These are phyloP conservation scores for Cardamine resedifolia DNA, from an alignment of 345 rosid species.

Conservation along the genomic window DNA sequence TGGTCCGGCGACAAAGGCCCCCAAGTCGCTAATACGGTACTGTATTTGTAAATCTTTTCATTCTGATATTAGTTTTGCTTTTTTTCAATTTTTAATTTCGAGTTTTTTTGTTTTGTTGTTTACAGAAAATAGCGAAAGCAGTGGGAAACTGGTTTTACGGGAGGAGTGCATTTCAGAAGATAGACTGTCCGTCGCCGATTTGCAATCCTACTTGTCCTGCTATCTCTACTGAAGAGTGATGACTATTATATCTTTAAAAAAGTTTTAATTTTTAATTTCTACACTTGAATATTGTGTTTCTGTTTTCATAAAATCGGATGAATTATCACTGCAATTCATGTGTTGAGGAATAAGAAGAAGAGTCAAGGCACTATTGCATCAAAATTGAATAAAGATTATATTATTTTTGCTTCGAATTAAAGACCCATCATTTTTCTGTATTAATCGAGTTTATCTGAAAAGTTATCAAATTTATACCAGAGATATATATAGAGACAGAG, in stretches of 20 bases:
- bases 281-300: background rate
- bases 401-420: background rate
- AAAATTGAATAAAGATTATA: conserved; percentile 8
- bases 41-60: background rate
- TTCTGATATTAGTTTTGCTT: background rate
- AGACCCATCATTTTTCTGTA: background rate
- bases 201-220: conserved; percentile 83
- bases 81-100: background rate
- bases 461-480: background rate
- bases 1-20: conserved; percentile 73
- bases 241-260: background rate
- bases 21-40: conserved; percentile 52
- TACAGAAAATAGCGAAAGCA: conserved; percentile 72
- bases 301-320: background rate
- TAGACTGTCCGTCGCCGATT: conserved; percentile 78
- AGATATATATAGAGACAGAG: background rate
- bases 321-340: background rate
- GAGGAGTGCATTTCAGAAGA: conserved; percentile 58
- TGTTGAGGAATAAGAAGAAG: conserved; percentile 14
- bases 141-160: conserved; percentile 85
- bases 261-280: background rate
- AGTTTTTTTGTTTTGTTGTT: background rate
- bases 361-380: background rate
- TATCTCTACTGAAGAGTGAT: conserved; percentile 33
- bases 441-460: conserved; percentile 1